phyloP scores from a whole-genome alignment of 2,329 filamentous ascomycete species.

The Fusarium proliferatum region DNA sequence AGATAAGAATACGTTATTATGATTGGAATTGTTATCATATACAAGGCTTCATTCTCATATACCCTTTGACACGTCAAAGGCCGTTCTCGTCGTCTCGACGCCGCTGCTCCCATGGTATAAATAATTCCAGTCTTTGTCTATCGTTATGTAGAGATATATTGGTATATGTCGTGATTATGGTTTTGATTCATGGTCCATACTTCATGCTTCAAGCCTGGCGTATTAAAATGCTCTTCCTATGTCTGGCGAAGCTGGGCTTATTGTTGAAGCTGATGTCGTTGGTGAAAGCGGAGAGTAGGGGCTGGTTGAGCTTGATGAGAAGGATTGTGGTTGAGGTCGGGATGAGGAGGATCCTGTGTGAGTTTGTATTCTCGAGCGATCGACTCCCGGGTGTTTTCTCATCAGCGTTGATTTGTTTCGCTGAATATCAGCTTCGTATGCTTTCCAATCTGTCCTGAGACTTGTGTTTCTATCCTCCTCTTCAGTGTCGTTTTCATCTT shows the following conservation, averaged over 20 bases:
- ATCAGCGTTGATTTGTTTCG: slow-evolving; percentile 45
- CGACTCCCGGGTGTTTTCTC: slow-evolving; percentile 46
- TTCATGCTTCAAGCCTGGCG: not conserved
- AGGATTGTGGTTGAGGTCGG: slow-evolving; percentile 25
- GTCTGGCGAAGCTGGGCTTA: slow-evolving; percentile 18
- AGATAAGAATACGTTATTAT: not conserved
- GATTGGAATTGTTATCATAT: not conserved
- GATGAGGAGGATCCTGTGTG: slow-evolving; percentile 23
- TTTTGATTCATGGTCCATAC: not conserved
- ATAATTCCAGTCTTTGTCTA: slow-evolving; percentile 12
- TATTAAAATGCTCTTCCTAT: slow-evolving; percentile 28
- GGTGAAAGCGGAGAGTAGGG: slow-evolving; percentile 27
- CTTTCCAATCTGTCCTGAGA: slow-evolving; percentile 53
- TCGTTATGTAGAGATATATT: not conserved
- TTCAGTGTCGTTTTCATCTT: slow-evolving; percentile 30
- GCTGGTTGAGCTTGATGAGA: slow-evolving; percentile 30
- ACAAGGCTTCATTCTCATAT: slow-evolving; percentile 4
- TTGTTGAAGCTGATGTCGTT: slow-evolving; percentile 15
- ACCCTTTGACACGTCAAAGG: not conserved
- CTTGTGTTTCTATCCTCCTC: slow-evolving; percentile 33
- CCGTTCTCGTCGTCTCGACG: not conserved
- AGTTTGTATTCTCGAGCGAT: slow-evolving; percentile 23
- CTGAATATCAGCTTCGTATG: slow-evolving; percentile 52
- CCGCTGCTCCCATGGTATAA: slow-evolving; percentile 20
- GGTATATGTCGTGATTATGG: slow-evolving; percentile 7